Base-by-base conservation (phyloP, 257 asterid genomes). In the Ocimum tenuiflorum region DNA sequence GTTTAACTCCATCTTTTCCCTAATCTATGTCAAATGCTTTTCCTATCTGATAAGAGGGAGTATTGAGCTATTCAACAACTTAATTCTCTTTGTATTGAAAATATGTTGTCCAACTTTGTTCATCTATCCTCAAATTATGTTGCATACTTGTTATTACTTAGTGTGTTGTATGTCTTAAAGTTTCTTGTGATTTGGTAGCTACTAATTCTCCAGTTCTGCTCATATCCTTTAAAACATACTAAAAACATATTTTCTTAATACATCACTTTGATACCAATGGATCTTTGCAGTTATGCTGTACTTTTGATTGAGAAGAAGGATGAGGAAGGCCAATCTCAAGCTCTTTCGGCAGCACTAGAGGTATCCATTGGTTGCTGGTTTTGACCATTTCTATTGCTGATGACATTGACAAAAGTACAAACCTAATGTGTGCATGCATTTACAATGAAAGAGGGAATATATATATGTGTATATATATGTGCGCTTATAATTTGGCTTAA, bases 261-360 rank as follows among this genome's bases (percentile, higher is more conserved):
- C 38, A 45, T 47, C 65, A 27, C 56, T 62, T 17, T 64, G 61
- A 55, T 60, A 58, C 23, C 24, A 41, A 56, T 72, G 69, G 74
- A 60, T 50, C 13, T 53, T 72, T 86, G 76, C 88, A 90, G 99
- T 67, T 94, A 86, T 77, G 86, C 99, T 62, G 95, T 94, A 78
- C 91, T 94, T 65, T 77, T 94, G 87, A 81, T 88, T 64, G 96
- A 91, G 76, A 85, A 83, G 76, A 90, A 81, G 75, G 89, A 94
- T 60, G 95, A 86, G 73, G 96, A 81, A 73, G 99, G 99, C 14
- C 99, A 94, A 75, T 80, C 92, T 77, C 99, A 94, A 80, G 97
- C 88, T 79, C 91, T 94, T 63, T 90, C 99, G 18, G 96, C 99
- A n/a, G 96, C 95, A 54, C 84, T 94, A 53, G 95, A 82, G 99